Evolutionary conservation across 108 stramenopile species (phyloP).

Genomic region (Nannochloropsis granulata): DNA sequence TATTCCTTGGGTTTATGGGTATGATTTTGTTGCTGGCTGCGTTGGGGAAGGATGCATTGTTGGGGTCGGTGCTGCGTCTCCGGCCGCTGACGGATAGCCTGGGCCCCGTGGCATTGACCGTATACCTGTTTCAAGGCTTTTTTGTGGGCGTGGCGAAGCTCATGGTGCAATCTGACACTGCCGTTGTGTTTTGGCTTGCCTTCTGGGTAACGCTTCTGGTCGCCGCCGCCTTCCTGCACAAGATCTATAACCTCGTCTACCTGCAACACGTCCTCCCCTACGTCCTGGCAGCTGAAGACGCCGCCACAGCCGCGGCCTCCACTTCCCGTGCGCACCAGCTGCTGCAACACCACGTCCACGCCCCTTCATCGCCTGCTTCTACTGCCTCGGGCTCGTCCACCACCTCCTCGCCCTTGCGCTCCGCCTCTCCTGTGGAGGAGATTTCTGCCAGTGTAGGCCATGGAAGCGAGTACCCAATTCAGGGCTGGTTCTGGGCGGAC

Average conservation of each 20-base stretch:
- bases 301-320: background rate
- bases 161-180: background rate
- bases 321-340: background rate
- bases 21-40: background rate
- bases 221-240: background rate
- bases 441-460: background rate
- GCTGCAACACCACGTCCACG: background rate
- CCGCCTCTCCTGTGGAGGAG: background rate
- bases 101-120: background rate
- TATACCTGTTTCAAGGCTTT: background rate
- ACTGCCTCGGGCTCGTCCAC: background rate
- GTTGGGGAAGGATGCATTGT: background rate
- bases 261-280: background rate
- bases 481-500: background rate
- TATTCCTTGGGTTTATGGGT: background rate
- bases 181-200: background rate
- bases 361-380: background rate
- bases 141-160: background rate
- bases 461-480: background rate
- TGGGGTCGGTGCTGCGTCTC: background rate
- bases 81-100: background rate
- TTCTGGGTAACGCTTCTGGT: background rate
- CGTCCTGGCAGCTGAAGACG: background rate
- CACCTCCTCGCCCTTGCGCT: background rate
- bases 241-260: background rate